A percentile compares a stretch with the other conserved stretches of the same genome.
These are phyloP conservation scores for Purshia tridentata DNA, from an alignment of 306 rosid genomes.

Conservation along the genomic window DNA sequence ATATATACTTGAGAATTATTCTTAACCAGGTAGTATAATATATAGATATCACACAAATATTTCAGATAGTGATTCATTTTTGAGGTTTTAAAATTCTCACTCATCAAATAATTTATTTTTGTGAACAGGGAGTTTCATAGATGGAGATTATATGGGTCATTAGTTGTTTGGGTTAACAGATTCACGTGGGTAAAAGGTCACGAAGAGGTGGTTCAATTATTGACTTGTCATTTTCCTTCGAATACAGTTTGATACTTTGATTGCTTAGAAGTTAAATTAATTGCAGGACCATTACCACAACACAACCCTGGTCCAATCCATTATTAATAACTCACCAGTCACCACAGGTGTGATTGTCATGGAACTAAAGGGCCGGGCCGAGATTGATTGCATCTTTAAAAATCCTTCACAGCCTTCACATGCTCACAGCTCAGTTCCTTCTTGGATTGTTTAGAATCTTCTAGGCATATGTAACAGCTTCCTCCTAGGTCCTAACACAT, in stretches of 20 bases:
- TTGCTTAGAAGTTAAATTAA: too few relatives aligned
- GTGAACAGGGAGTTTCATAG: not conserved
- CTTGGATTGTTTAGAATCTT: slow-evolving; percentile 16
- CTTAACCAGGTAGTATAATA: not conserved
- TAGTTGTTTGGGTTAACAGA: not conserved
- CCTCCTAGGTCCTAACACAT: not conserved
- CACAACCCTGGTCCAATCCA: too few relatives aligned
- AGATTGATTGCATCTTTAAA: too few relatives aligned
- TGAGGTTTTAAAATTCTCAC: not conserved
- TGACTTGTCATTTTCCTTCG: too few relatives aligned
- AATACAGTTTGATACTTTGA: too few relatives aligned
- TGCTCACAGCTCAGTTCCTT: not conserved
- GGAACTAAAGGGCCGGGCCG: too few relatives aligned
- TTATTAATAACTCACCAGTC: too few relatives aligned
- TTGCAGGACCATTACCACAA: too few relatives aligned
- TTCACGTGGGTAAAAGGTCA: not conserved
- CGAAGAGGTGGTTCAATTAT: not conserved
- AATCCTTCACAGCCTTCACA: too few relatives aligned
- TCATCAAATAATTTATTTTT: not conserved
- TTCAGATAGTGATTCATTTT: not conserved
- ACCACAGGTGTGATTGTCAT: too few relatives aligned
- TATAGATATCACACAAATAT: too few relatives aligned
- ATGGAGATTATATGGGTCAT: too few relatives aligned
- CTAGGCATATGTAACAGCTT: not conserved
- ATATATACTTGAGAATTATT: not conserved